phyloP scores from a whole-genome alignment of 306 rosid species.

The Cyclanthera cordifolia region DNA sequence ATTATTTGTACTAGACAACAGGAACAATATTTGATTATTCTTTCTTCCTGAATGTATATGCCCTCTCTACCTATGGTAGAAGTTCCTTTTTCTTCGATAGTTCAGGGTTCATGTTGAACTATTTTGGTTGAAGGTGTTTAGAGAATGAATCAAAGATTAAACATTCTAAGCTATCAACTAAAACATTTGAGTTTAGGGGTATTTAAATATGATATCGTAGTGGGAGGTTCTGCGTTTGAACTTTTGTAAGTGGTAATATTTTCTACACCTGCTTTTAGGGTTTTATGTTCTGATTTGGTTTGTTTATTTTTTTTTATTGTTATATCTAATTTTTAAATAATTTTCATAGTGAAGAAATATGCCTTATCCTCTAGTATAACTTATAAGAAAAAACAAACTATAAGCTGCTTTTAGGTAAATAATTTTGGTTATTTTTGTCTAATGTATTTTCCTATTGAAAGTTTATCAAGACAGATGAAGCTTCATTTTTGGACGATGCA shows the following conservation, averaged over 20 bases:
- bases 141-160: background rate
- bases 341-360: background rate
- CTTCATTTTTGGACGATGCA: slow-evolving; percentile 30
- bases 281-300: background rate
- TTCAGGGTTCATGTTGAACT: background rate
- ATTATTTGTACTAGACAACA: background rate
- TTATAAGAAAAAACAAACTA: background rate
- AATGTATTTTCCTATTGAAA: slow-evolving; percentile 17
- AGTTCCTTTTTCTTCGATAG: background rate
- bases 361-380: background rate
- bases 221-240: background rate
- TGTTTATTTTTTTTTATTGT: background rate
- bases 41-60: background rate
- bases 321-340: background rate
- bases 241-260: background rate
- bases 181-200: background rate
- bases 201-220: background rate
- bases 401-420: background rate
- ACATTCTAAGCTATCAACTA: background rate
- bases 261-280: background rate
- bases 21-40: slow-evolving; percentile 1
- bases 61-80: background rate
- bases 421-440: slow-evolving; percentile 2
- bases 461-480: slow-evolving; percentile 40
- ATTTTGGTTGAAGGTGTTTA: background rate